These are phyloP conservation scores for Penicillium paxilli DNA, from an alignment of 495 filamentous ascomycete species.

Conservation along the genomic window DNA sequence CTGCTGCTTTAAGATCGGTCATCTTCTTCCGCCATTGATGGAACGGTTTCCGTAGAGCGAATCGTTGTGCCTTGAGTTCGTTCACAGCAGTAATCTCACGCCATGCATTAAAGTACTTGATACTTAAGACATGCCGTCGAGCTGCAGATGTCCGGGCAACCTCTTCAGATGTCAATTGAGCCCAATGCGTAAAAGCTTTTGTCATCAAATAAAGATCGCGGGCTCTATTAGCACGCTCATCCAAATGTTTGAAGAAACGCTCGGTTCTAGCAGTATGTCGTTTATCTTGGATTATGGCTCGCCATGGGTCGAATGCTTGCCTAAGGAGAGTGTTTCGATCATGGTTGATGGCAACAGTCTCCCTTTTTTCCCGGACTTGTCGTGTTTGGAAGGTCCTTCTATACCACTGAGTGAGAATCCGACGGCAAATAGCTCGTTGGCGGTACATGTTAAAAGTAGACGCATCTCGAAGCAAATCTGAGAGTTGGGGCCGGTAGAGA, in stretches of 20 bases:
- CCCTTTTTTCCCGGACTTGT: constrained; percentile 47
- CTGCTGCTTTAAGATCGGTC: constrained; percentile 28
- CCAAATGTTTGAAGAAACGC: constrained; percentile 61
- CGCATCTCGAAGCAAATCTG: constrained; percentile 58
- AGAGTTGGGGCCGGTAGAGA: constrained; percentile 53
- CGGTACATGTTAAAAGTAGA: constrained; percentile 58
- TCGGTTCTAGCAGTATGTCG: constrained; percentile 52
- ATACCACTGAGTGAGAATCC: constrained; percentile 54
- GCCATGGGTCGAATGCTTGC: constrained; percentile 62
- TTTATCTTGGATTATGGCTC: constrained; percentile 44
- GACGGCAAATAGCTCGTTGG: constrained; percentile 46
- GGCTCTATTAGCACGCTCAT: constrained; percentile 60
- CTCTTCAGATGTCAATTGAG: constrained; percentile 59
- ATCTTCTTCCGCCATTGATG: constrained; percentile 52
- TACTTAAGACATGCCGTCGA: constrained; percentile 65
- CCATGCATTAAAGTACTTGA: constrained; percentile 78
- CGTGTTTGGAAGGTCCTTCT: constrained; percentile 47
- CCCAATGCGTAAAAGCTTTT: constrained; percentile 76
- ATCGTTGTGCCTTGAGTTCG: constrained; percentile 64
- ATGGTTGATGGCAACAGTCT: constrained; percentile 47
- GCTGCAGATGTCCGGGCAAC: constrained; percentile 58
- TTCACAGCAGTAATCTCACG: constrained; percentile 70
- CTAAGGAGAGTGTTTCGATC: constrained; percentile 55
- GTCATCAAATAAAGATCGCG: constrained; percentile 66
- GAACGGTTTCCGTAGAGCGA: constrained; percentile 58